phyloP scores from a whole-genome alignment of 345 rosid genomes.

The Bretschneidera sinensis region DNA sequence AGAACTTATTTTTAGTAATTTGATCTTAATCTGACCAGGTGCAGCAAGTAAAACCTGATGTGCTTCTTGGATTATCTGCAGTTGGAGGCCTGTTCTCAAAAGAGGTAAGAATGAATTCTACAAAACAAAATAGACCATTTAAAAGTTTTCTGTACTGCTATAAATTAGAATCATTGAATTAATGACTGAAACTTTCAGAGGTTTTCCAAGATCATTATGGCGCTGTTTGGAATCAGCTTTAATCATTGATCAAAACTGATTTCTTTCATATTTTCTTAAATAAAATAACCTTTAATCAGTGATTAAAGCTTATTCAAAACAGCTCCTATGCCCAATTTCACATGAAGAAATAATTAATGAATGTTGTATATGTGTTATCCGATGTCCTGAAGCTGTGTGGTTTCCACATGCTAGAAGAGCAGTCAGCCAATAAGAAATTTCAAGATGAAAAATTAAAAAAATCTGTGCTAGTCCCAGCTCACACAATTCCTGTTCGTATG shows the following conservation, averaged over 20 bases:
- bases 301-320: too few species aligned
- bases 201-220: not conserved
- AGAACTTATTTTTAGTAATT: constrained; percentile 15
- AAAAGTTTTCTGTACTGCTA: constrained; percentile 8
- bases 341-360: too few species aligned
- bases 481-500: constrained; percentile 9
- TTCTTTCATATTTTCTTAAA: too few species aligned
- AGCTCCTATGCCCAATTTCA: too few species aligned
- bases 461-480: not conserved
- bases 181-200: too few species aligned
- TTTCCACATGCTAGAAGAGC: not conserved
- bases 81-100: constrained; percentile 96
- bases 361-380: too few species aligned
- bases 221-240: too few species aligned
- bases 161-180: not conserved
- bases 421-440: not conserved
- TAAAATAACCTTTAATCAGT: too few species aligned
- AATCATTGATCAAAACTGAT: too few species aligned
- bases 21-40: constrained; percentile 48
- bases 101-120: constrained; percentile 52
- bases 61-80: constrained; percentile 99
- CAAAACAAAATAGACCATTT: not conserved
- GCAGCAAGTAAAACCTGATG: constrained; percentile 90
- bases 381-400: not conserved
- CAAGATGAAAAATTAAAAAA: too few species aligned